These are phyloP conservation scores for Ceratonia siliqua DNA, from an alignment of 306 rosid species.

Conservation along the genomic window DNA sequence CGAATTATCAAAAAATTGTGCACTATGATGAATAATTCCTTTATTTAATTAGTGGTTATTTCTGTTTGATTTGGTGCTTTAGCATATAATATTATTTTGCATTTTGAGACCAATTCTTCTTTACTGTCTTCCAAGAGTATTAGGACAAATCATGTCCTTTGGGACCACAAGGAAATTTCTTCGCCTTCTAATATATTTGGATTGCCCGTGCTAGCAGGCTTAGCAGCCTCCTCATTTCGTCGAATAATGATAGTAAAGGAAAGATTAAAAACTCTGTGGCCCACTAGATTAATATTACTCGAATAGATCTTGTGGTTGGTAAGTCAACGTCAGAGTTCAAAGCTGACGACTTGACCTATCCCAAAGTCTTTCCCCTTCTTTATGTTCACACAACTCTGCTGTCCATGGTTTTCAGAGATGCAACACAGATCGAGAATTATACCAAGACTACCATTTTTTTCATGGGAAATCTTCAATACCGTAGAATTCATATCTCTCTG, in stretches of 20 bases:
- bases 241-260: too few relatives aligned
- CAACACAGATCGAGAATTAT: background rate
- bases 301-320: background rate
- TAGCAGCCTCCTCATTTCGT: background rate
- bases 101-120: background rate
- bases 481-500: background rate
- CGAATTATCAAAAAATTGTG: too few relatives aligned
- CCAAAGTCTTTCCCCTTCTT: background rate
- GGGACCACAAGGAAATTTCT: background rate
- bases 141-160: background rate
- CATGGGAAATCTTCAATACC: conserved; percentile 18
- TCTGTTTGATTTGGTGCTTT: background rate
- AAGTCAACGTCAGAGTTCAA: background rate
- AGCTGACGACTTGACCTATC: background rate
- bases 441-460: background rate
- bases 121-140: background rate
- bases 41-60: background rate
- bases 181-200: background rate
- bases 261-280: too few relatives aligned
- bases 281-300: too few relatives aligned
- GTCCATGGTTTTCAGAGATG: background rate
- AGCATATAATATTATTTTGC: background rate
- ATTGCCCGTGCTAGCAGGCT: background rate
- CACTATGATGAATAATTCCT: too few relatives aligned
- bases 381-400: background rate